Conservation (phyloP, 352 stramenopile genomes). For the Saprolegnia diclina region DNA sequence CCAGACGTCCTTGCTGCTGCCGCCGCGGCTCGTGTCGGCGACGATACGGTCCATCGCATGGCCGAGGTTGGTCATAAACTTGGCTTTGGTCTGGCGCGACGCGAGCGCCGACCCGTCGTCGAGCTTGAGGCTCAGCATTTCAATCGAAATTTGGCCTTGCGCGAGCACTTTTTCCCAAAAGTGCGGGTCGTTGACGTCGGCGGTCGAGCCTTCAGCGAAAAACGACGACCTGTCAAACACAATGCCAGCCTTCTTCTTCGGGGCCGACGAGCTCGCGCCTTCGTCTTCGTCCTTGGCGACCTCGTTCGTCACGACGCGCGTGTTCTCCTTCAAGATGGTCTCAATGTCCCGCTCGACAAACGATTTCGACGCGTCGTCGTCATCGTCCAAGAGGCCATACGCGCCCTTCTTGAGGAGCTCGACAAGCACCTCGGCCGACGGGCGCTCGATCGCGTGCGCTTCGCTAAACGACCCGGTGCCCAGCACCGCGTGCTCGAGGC, state of each 20-base stretch:
- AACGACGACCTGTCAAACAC: slow-evolving; percentile 87
- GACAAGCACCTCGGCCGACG: slow-evolving; percentile 91
- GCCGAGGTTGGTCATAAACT: slow-evolving; percentile 85
- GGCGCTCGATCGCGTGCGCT: slow-evolving; percentile 78
- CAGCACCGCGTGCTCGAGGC: slow-evolving; percentile 97
- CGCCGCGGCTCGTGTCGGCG: slow-evolving; percentile 46
- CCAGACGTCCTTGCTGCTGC: slow-evolving; percentile 40
- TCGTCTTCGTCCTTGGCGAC: slow-evolving; percentile 34
- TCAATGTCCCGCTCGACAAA: slow-evolving; percentile 97
- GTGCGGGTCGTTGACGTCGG: slow-evolving; percentile 93
- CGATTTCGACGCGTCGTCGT: slow-evolving; percentile 91
- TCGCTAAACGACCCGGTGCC: slow-evolving; percentile 91
- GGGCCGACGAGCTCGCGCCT: slow-evolving; percentile 33
- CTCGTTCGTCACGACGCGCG: slow-evolving; percentile 57
- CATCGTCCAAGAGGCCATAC: slow-evolving; percentile 97
- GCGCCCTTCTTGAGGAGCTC: slow-evolving; percentile 96
- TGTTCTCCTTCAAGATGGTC: slow-evolving; percentile 87
- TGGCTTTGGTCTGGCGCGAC: slow-evolving; percentile 79
- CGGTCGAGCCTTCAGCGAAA: slow-evolving; percentile 85
- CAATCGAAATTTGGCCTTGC: slow-evolving; percentile 64
- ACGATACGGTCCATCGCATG: slow-evolving; percentile 69
- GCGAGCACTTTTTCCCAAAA: slow-evolving; percentile 94
- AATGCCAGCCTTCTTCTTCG: slow-evolving; percentile 61
- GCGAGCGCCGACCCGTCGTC: slow-evolving; percentile 77
- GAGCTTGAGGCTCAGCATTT: slow-evolving; percentile 84